Conservation (phyloP, 345 rosid species). For the Euphorbia tirucalli region DNA sequence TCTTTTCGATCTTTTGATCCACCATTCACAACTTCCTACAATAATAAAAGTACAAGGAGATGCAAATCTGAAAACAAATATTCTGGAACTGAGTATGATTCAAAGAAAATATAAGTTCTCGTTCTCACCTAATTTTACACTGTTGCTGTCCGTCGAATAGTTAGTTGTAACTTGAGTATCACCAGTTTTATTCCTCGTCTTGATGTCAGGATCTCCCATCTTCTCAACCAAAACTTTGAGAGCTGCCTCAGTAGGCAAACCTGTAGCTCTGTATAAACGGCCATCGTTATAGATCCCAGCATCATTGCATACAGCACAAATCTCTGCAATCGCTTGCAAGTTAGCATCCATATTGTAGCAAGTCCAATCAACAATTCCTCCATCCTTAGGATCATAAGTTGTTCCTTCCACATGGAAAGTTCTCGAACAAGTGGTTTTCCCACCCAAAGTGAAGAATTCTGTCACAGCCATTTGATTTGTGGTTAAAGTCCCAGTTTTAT, state of each 20-base stretch:
- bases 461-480: slow-evolving; percentile 93
- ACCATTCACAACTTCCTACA: slow-evolving; percentile 78
- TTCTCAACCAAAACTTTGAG: slow-evolving; percentile 88
- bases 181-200: slow-evolving; percentile 47
- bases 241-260: slow-evolving; percentile 98
- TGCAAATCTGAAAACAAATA: slow-evolving; percentile 9
- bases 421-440: slow-evolving; percentile 49
- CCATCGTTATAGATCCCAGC: slow-evolving; percentile 79
- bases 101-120: neutral
- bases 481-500: slow-evolving; percentile 89
- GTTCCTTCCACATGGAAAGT: slow-evolving; percentile 79
- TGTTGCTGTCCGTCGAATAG: slow-evolving; percentile 57
- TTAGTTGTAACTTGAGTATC: slow-evolving; percentile 49
- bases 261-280: slow-evolving; percentile 69
- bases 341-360: slow-evolving; percentile 82
- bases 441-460: slow-evolving; percentile 75
- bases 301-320: slow-evolving; percentile 84
- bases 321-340: slow-evolving; percentile 77
- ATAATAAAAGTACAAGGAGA: slow-evolving; percentile 8
- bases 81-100: neutral
- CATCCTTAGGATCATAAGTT: slow-evolving; percentile 94
- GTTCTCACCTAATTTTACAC: slow-evolving; percentile 60
- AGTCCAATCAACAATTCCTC: slow-evolving; percentile 82
- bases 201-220: slow-evolving; percentile 73
- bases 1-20: slow-evolving; percentile 64